Evolutionary conservation across 768 basidiomycete genomes (phyloP).

Genomic region (Hypholoma fasciculare): DNA sequence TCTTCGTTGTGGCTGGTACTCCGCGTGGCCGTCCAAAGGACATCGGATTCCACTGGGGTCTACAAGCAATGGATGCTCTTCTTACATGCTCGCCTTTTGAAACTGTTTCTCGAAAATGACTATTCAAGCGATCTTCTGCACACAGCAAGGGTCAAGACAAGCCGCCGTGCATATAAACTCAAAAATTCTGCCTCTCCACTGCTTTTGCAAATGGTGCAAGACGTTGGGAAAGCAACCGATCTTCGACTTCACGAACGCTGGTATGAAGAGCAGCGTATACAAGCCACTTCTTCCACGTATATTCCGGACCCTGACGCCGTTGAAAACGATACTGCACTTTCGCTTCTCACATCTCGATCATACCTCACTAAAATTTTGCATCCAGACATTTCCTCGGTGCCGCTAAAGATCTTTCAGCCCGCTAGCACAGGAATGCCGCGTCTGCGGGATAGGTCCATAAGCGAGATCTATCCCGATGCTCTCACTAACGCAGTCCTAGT

Average conservation of each 20-base stretch:
- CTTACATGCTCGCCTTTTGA: slow-evolving; percentile 31
- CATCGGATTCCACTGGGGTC: slow-evolving; percentile 20
- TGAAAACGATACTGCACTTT: slow-evolving; percentile 28
- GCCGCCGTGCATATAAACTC: slow-evolving; percentile 39
- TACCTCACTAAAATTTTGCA: slow-evolving; percentile 26
- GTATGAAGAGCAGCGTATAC: slow-evolving; percentile 24
- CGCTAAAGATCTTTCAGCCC: too few relatives aligned
- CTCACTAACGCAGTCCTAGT: not conserved
- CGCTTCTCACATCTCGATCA: slow-evolving; percentile 25
- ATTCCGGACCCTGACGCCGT: slow-evolving; percentile 28
- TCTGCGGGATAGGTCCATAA: slow-evolving; percentile 12
- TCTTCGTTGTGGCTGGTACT: slow-evolving; percentile 51
- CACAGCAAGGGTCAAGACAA: slow-evolving; percentile 34
- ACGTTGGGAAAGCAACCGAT: slow-evolving; percentile 17
- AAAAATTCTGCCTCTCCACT: slow-evolving; percentile 18
- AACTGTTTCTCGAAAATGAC: slow-evolving; percentile 15
- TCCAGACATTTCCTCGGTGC: not conserved
- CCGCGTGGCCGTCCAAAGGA: slow-evolving; percentile 45
- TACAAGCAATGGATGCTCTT: slow-evolving; percentile 54
- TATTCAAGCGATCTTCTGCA: slow-evolving; percentile 33
- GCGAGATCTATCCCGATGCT: slow-evolving; percentile 1
- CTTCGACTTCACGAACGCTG: slow-evolving; percentile 32
- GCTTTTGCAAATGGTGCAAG: slow-evolving; percentile 18
- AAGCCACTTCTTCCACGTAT: slow-evolving; percentile 17
- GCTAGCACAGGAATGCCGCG: slow-evolving; percentile 11